phyloP scores from a whole-genome alignment of 2,329 filamentous ascomycete genomes.

The Phialocephala sp. region DNA sequence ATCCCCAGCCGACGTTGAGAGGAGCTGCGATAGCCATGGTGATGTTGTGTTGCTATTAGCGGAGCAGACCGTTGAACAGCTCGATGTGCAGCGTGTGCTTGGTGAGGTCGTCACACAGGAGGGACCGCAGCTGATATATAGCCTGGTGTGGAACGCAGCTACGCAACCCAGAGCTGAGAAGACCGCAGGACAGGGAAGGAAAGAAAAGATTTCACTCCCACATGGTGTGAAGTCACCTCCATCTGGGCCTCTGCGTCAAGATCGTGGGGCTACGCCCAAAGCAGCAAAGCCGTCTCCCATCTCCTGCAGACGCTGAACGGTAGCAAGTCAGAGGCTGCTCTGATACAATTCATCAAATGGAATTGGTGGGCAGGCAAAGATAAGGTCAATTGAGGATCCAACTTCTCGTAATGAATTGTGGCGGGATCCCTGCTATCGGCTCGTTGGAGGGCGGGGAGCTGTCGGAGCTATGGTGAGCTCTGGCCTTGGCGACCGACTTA shows the following conservation, averaged over 20 bases:
- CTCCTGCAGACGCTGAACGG: constrained; percentile 13
- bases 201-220: constrained; percentile 15
- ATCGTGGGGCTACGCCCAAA: constrained; percentile 15
- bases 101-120: constrained; percentile 15
- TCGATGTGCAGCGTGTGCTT: constrained; percentile 13
- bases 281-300: not conserved
- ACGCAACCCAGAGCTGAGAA: not conserved
- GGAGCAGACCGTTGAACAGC: not conserved
- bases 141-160: not conserved
- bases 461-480: constrained; percentile 2
- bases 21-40: constrained; percentile 43
- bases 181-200: not conserved
- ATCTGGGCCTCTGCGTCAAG: constrained; percentile 11
- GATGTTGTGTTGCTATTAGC: constrained; percentile 15
- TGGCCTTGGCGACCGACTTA: not conserved
- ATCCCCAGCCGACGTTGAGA: constrained; percentile 56
- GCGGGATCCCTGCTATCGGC: constrained; percentile 24
- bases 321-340: constrained; percentile 15
- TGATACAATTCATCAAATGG: not conserved
- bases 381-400: constrained; percentile 18
- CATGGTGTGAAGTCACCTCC: not conserved
- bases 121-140: constrained; percentile 20
- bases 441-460: constrained; percentile 13
- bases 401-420: constrained; percentile 25
- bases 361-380: constrained; percentile 12